Conservation (phyloP, 2,329 filamentous ascomycete species). For the Fusarium heterosporum region DNA sequence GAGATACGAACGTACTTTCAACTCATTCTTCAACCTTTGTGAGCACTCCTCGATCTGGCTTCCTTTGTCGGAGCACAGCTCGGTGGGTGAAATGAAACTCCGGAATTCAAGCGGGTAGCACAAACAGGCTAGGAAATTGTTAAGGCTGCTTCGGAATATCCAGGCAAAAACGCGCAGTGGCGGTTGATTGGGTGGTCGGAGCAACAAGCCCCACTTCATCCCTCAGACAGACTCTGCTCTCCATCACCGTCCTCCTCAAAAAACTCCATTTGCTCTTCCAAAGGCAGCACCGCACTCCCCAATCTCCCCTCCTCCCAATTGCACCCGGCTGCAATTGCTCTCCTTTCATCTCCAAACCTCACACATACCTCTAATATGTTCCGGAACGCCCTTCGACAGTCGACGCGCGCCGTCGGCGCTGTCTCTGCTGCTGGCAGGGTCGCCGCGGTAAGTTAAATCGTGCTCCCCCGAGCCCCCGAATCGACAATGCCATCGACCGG, state of each 20-base stretch:
- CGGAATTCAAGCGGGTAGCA: constrained; percentile 42
- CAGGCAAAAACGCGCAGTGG: constrained; percentile 55
- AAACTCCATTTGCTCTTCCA: constrained; percentile 60
- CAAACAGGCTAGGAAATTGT: constrained; percentile 51
- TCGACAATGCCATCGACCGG: constrained; percentile 60
- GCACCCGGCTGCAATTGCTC: constrained; percentile 72
- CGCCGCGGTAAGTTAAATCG: constrained; percentile 82
- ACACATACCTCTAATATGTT: constrained; percentile 80
- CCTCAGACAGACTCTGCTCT: constrained; percentile 58
- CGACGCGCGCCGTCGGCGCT: constrained; percentile 92
- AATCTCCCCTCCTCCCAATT: constrained; percentile 73
- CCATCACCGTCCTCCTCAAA: constrained; percentile 57
- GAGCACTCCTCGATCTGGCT: not conserved
- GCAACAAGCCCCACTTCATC: constrained; percentile 54
- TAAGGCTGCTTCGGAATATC: constrained; percentile 55
- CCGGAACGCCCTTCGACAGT: constrained; percentile 97
- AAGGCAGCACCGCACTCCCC: constrained; percentile 62
- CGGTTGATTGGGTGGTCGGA: constrained; percentile 51
- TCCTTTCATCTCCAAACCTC: constrained; percentile 63
- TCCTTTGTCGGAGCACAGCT: constrained; percentile 33
- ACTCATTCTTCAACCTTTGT: not conserved
- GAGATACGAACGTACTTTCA: not conserved
- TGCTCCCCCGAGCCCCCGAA: constrained; percentile 54
- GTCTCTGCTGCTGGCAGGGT: constrained; percentile 92
- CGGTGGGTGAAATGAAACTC: constrained; percentile 41